Conservation (phyloP, 2,329 filamentous ascomycete genomes). For the Xylariaceae sp. region DNA sequence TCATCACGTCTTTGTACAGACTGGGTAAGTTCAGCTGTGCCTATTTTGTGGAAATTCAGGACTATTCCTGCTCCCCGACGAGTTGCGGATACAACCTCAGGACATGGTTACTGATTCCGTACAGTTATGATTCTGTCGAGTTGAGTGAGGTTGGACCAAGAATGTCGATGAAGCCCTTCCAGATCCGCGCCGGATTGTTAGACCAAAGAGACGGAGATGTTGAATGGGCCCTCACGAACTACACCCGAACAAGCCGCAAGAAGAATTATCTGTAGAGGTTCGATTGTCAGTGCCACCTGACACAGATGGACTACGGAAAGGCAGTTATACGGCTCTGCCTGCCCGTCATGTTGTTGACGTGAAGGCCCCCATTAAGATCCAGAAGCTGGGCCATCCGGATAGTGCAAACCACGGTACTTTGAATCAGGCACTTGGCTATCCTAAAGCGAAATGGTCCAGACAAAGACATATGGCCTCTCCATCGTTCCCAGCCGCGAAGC, state of each 20-base stretch:
- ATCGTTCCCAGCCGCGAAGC: too few species aligned
- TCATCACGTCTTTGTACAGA: slow-evolving; percentile 91
- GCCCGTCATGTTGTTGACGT: too few species aligned
- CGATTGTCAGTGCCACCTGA: too few species aligned
- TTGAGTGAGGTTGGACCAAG: slow-evolving; percentile 84
- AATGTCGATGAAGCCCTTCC: slow-evolving; percentile 96
- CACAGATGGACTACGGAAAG: not conserved
- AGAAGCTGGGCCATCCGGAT: too few species aligned
- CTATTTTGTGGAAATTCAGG: too few species aligned
- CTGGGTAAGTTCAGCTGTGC: slow-evolving; percentile 36
- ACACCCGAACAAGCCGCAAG: slow-evolving; percentile 87
- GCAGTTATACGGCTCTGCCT: not conserved
- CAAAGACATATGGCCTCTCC: too few species aligned
- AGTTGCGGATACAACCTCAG: not conserved
- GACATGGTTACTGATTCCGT: not conserved
- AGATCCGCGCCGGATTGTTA: slow-evolving; percentile 84
- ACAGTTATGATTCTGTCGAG: slow-evolving; percentile 72
- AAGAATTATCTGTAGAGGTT: slow-evolving; percentile 78
- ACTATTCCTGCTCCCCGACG: too few species aligned
- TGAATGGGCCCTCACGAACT: slow-evolving; percentile 95
- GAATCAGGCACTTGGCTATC: too few species aligned
- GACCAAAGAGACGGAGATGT: slow-evolving; percentile 94
- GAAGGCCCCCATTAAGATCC: too few species aligned
- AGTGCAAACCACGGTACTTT: too few species aligned
- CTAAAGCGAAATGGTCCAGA: too few species aligned